These are phyloP conservation scores for Xerophyta viscosa DNA, from an alignment of 106 monocot species.

Conservation along the genomic window DNA sequence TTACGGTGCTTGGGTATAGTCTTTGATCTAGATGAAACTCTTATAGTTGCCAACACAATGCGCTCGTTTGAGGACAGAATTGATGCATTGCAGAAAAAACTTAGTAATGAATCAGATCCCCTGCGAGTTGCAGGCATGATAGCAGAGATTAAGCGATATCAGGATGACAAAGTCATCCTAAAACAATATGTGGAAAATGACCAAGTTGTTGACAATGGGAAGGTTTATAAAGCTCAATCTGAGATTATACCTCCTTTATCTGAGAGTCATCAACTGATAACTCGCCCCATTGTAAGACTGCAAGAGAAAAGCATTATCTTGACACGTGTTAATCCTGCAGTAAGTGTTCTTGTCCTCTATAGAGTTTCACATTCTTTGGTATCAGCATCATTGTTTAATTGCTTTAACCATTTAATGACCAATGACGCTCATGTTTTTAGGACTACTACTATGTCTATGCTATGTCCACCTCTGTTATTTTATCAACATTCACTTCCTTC, in stretches of 20 bases:
- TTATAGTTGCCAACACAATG: conserved; percentile 92
- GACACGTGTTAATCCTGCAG: conserved; percentile 88
- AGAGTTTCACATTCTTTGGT: not conserved
- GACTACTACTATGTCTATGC: no score
- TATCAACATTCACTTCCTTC: no score
- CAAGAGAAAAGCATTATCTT: conserved; percentile 82
- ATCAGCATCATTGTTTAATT: no score
- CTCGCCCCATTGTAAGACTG: conserved; percentile 85
- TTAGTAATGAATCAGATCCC: conserved; percentile 66
- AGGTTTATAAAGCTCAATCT: conserved; percentile 63
- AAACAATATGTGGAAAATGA: conserved; percentile 92
- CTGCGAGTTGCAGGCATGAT: conserved; percentile 64
- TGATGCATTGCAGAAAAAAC: conserved; percentile 72
- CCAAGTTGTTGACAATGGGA: conserved; percentile 87
- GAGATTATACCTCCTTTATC: conserved; percentile 80
- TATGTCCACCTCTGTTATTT: no score
- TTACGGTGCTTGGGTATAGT: conserved; percentile 93
- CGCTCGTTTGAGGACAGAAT: conserved; percentile 95
- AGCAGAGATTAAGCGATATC: conserved; percentile 93
- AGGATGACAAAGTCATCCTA: conserved; percentile 85
- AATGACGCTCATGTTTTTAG: no score
- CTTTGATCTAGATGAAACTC: conserved; percentile 98
- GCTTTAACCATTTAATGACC: no score
- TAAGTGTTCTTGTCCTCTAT: conserved; percentile 23
- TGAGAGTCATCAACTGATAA: conserved; percentile 61